These are phyloP conservation scores for Moelleriella libera DNA, from an alignment of 2,329 filamentous ascomycete genomes.

Conservation along the genomic window DNA sequence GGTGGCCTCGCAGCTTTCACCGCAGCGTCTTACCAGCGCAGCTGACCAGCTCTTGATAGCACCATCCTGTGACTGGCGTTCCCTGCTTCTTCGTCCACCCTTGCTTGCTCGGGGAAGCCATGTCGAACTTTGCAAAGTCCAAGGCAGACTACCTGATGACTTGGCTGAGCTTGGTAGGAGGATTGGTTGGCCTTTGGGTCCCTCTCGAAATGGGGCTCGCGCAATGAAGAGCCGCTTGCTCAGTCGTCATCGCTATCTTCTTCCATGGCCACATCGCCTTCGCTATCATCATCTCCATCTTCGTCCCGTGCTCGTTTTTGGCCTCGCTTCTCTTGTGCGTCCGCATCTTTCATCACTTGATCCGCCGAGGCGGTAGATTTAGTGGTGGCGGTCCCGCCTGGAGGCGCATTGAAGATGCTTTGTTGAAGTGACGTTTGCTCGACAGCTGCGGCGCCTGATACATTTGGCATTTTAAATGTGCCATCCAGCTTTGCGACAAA, in stretches of 20 bases:
- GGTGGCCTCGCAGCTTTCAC: slow-evolving; percentile 8
- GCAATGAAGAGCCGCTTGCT: slow-evolving; percentile 5
- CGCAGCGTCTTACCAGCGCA: not conserved
- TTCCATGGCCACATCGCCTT: slow-evolving; percentile 55
- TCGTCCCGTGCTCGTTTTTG: slow-evolving; percentile 58
- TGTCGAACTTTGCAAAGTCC: slow-evolving; percentile 50
- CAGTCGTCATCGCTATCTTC: slow-evolving; percentile 61
- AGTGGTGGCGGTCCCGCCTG: slow-evolving; percentile 33
- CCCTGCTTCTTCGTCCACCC: slow-evolving; percentile 88
- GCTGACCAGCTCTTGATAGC: slow-evolving; percentile 37
- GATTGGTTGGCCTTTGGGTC: slow-evolving; percentile 64
- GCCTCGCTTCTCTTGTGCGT: slow-evolving; percentile 40
- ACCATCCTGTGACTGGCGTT: slow-evolving; percentile 68
- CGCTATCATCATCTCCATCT: slow-evolving; percentile 56
- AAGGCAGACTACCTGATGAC: slow-evolving; percentile 63
- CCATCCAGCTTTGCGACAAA: slow-evolving; percentile 85
- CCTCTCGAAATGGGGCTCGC: slow-evolving; percentile 49
- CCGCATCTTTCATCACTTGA: slow-evolving; percentile 33
- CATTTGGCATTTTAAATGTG: slow-evolving; percentile 59
- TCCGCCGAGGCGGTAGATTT: slow-evolving; percentile 35
- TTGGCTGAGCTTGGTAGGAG: slow-evolving; percentile 82
- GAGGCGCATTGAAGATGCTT: slow-evolving; percentile 62
- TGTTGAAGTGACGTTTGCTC: slow-evolving; percentile 63
- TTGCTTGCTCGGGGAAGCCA: slow-evolving; percentile 72
- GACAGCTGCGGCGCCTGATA: slow-evolving; percentile 36